These are phyloP conservation scores for Citrus medica DNA, from an alignment of 345 rosid species.

Conservation along the genomic window DNA sequence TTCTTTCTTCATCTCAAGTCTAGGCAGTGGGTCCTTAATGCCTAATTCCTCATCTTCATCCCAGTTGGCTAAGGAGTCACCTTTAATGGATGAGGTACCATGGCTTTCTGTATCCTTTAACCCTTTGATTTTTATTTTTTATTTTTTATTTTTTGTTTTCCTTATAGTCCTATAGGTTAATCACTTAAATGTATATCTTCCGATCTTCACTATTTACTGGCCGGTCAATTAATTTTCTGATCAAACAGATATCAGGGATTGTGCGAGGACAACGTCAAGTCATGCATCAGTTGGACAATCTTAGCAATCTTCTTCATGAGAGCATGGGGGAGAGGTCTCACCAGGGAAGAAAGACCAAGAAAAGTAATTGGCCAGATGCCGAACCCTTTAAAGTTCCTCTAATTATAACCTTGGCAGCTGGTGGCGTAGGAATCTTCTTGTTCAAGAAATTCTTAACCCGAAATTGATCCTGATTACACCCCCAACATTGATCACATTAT, in stretches of 20 bases:
- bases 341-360: slow-evolving; percentile 35
- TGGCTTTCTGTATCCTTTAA: neutral
- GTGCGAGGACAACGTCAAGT: slow-evolving; percentile 76
- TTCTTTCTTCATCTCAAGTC: slow-evolving; percentile 72
- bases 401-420: slow-evolving; percentile 49
- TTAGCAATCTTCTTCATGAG: slow-evolving; percentile 56
- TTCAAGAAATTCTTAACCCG: slow-evolving; percentile 44
- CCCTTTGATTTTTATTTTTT: neutral
- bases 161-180: neutral
- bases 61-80: slow-evolving; percentile 73
- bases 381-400: slow-evolving; percentile 52
- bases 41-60: slow-evolving; percentile 73
- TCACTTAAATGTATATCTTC: neutral
- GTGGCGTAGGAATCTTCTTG: slow-evolving; percentile 64
- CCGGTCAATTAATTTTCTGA: slow-evolving; percentile 9
- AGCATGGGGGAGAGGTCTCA: slow-evolving; percentile 39
- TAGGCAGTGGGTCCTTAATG: slow-evolving; percentile 76
- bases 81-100: slow-evolving; percentile 80
- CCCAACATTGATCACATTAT: slow-evolving; percentile 12
- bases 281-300: slow-evolving; percentile 64
- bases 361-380: slow-evolving; percentile 19
- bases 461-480: slow-evolving; percentile 20
- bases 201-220: neutral
- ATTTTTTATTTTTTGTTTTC: no score
- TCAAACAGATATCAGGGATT: slow-evolving; percentile 55